A percentile compares a stretch with the other conserved stretches of the same genome.
These are phyloP conservation scores for Cardamine occulta DNA, from an alignment of 345 rosid species.

Conservation along the genomic window DNA sequence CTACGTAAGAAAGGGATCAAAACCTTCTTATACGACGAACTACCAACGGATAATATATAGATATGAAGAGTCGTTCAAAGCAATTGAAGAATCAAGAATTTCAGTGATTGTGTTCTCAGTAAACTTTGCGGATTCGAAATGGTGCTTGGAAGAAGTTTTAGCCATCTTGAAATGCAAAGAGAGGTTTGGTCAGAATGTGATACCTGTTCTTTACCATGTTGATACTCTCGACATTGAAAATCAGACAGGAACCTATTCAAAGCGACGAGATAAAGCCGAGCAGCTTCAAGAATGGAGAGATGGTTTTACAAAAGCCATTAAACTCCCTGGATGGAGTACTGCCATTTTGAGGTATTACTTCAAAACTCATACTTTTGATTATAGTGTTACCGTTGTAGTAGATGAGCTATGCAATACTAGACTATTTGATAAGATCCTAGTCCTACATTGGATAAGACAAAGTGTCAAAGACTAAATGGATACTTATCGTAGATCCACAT, in stretches of 20 bases:
- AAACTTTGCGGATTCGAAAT: constrained; percentile 35
- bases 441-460: too few relatives aligned
- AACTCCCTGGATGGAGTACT: constrained; percentile 34
- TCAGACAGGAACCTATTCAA: constrained; percentile 40
- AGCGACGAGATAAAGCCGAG: constrained; percentile 7
- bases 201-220: constrained; percentile 46
- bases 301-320: constrained; percentile 27
- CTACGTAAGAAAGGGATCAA: constrained; percentile 34
- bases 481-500: too few relatives aligned
- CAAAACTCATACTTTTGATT: too few relatives aligned
- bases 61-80: constrained; percentile 25
- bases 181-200: constrained; percentile 38
- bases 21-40: constrained; percentile 33
- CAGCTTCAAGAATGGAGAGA: constrained; percentile 19
- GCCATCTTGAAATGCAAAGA: constrained; percentile 39
- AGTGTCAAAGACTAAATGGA: too few relatives aligned
- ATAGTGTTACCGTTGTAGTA: too few relatives aligned
- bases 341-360: constrained; percentile 26
- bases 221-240: constrained; percentile 39
- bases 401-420: neutral
- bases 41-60: constrained; percentile 16
- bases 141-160: constrained; percentile 44
- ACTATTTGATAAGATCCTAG: too few relatives aligned
- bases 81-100: constrained; percentile 23
- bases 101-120: constrained; percentile 40